Base-by-base conservation (phyloP, 805 yeast species). In the Saccharomycopsis babjevae region DNA sequence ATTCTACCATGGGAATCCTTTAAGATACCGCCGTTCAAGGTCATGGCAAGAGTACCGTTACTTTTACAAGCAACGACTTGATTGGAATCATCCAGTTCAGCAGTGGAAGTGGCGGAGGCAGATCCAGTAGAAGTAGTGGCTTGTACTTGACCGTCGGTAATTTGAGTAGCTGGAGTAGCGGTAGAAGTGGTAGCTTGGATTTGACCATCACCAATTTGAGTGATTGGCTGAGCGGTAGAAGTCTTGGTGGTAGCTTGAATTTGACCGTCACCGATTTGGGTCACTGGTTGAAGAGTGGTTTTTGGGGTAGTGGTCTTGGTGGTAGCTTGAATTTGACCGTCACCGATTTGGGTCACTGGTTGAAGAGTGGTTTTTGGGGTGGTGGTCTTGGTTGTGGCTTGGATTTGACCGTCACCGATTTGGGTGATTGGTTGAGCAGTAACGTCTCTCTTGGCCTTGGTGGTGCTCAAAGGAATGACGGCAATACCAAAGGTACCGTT, bases 251-350 rank as follows among this genome's bases (percentile, higher is more conserved):
- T 64, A 42, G 73, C 72, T 67, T 75, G 79, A 57, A 73, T 68
- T 68, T 77, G 80, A 63, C 82, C 82, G 64, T 79, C 83, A 59
- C 70, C 68, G 59, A 78, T 74, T 67, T 80, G 83, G 60, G 79
- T 65, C 42, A 61, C 56, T 30, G 71, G 63, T 34, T 68, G 66
- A 39, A 68, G 68, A 25, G 72, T 65, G n/a, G 68, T 50, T 25
- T 68, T 40, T 30, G 70, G 65, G 67, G 79, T 71, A 46, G 79
- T 61, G 16, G 68, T 55, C 28, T 68, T 60, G 59, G 76, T 70
- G 65, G 77, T 74, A 54, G 79, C 76, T 73, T 80, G 86, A 69
- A 82, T 74, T 73, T 83, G 86, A 69, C 86, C 86, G 66, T 83
- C 87, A 66, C 77, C 79, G 62, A 81, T 82, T 71, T 80, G 84